phyloP scores from a whole-genome alignment of 345 rosid species.

The Atalantia buxifolia region DNA sequence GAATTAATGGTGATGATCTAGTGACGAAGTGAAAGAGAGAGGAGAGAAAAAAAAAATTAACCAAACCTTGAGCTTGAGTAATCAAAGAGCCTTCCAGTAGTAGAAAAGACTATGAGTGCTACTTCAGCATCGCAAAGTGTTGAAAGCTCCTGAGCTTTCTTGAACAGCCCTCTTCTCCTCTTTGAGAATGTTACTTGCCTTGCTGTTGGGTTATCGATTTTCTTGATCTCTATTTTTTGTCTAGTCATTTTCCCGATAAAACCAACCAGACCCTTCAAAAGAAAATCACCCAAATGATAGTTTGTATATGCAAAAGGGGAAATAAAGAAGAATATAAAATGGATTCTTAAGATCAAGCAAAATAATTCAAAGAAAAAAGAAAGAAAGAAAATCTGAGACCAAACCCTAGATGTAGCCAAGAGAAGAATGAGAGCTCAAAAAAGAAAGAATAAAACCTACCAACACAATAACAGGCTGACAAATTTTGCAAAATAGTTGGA shows the following conservation, averaged over 20 bases:
- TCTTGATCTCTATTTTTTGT: constrained; percentile 45
- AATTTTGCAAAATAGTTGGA: background rate
- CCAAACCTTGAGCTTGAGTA: constrained; percentile 39
- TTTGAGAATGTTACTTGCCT: constrained; percentile 51
- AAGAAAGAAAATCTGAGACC: background rate
- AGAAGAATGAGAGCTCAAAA: no score
- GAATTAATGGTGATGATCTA: no score
- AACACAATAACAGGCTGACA: background rate
- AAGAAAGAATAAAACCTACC: background rate
- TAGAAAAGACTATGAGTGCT: constrained; percentile 33
- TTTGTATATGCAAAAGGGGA: background rate
- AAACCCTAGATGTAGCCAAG: constrained; percentile 14
- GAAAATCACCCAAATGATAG: background rate
- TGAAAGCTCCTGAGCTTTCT: constrained; percentile 45
- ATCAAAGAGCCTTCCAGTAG: constrained; percentile 38
- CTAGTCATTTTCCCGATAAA: constrained; percentile 31
- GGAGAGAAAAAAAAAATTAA: background rate
- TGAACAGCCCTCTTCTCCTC: constrained; percentile 44
- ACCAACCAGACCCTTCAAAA: background rate
- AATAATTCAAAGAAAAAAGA: background rate
- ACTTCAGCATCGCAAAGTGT: constrained; percentile 47
- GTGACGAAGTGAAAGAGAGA: no score
- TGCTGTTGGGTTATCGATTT: constrained; percentile 36
- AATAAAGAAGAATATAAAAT: background rate
- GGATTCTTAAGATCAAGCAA: background rate